Conservation (phyloP, 768 basidiomycete genomes). For the Phanerochaete carnosa region DNA sequence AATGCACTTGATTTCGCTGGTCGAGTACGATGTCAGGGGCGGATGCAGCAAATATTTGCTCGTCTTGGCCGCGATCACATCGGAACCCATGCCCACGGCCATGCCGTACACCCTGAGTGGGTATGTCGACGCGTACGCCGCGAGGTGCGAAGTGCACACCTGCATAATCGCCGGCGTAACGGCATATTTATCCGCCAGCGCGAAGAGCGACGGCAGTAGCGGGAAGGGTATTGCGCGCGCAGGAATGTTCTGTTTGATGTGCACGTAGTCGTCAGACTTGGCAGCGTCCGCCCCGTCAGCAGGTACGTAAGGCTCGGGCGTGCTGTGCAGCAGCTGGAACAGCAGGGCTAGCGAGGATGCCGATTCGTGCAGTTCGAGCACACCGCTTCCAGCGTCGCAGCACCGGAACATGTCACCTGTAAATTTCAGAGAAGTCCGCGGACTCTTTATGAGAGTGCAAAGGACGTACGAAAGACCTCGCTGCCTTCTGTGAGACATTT, state of each 20-base stretch:
- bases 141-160: conserved; percentile 48
- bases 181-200: conserved; percentile 64
- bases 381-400: conserved; percentile 37
- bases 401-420: conserved; percentile 68
- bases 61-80: conserved; percentile 49
- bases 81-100: conserved; percentile 41
- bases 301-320: conserved; percentile 29
- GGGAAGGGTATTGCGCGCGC: conserved; percentile 55
- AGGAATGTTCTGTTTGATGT: conserved; percentile 10
- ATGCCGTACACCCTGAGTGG: conserved; percentile 63
- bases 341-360: conserved; percentile 45
- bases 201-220: conserved; percentile 53
- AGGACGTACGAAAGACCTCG: conserved; percentile 58
- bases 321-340: conserved; percentile 53
- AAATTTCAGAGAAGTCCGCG: neutral
- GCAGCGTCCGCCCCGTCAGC: neutral
- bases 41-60: conserved; percentile 53
- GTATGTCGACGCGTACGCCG: conserved; percentile 45
- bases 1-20: conserved; percentile 48
- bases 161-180: conserved; percentile 43
- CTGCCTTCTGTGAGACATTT: conserved; percentile 45
- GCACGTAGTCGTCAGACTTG: conserved; percentile 1
- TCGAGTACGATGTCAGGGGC: conserved; percentile 53
- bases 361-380: conserved; percentile 56
- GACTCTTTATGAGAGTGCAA: neutral